phyloP scores from a whole-genome alignment of 2,329 filamentous ascomycete species.

The Exophiala phaeomuriformis region DNA sequence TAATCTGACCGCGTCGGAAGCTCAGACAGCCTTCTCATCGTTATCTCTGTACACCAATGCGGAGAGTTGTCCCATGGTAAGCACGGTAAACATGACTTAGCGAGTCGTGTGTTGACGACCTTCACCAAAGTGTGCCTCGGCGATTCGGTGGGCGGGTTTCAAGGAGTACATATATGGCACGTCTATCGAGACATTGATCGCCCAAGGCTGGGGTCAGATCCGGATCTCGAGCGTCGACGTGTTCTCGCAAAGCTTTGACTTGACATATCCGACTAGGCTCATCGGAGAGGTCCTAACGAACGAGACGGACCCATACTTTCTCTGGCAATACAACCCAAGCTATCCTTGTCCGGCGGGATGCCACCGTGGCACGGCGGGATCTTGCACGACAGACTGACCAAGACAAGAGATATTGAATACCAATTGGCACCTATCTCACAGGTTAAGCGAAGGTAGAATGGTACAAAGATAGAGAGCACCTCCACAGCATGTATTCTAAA shows the following conservation, averaged over 20 bases:
- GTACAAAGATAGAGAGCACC: no score
- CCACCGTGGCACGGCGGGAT: slow-evolving; percentile 13
- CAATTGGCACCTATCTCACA: no score
- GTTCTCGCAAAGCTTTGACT: slow-evolving; percentile 38
- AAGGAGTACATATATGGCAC: slow-evolving; percentile 51
- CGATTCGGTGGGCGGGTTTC: slow-evolving; percentile 51
- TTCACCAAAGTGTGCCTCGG: slow-evolving; percentile 41
- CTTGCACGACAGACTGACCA: not conserved
- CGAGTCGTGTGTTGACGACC: not conserved
- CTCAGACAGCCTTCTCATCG: slow-evolving; percentile 39
- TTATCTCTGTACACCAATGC: slow-evolving; percentile 52
- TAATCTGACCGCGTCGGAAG: slow-evolving; percentile 36
- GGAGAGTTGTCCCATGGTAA: slow-evolving; percentile 49
- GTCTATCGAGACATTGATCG: slow-evolving; percentile 41
- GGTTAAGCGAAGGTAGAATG: no score
- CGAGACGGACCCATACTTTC: slow-evolving; percentile 49
- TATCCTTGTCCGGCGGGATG: slow-evolving; percentile 35
- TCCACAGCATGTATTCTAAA: no score
- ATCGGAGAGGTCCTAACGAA: slow-evolving; percentile 43
- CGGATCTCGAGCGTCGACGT: slow-evolving; percentile 42
- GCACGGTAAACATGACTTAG: slow-evolving; percentile 23
- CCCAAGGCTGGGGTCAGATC: slow-evolving; percentile 48
- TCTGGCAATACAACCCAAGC: slow-evolving; percentile 46
- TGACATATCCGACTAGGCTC: slow-evolving; percentile 35
- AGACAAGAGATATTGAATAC: not conserved